phyloP scores from a whole-genome alignment of 2,329 filamentous ascomycete species.

The Fusarium keratoplasticum region DNA sequence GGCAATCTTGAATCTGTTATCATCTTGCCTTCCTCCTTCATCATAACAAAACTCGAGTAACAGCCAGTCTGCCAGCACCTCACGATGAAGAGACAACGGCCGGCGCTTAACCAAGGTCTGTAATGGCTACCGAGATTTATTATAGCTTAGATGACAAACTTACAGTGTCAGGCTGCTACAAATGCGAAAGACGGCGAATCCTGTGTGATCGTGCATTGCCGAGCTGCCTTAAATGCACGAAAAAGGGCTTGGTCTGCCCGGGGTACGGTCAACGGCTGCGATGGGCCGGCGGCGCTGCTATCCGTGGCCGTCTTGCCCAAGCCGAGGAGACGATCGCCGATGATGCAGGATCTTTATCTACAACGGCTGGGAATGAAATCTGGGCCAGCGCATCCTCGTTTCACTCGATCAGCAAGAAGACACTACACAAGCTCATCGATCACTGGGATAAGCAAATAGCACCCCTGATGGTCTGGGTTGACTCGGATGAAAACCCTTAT shows the following conservation, averaged over 20 bases:
- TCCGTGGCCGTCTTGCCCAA: constrained; percentile 34
- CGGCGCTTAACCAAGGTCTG: background rate
- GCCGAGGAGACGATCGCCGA: constrained; percentile 15
- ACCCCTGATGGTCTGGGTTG: constrained; percentile 48
- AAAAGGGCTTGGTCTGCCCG: constrained; percentile 44
- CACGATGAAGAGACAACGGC: background rate
- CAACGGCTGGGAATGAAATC: background rate
- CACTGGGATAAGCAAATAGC: constrained; percentile 47
- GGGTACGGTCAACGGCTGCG: constrained; percentile 43
- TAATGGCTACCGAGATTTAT: too few relatives aligned
- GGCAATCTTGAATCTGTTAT: background rate
- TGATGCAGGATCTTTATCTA: background rate
- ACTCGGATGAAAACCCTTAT: constrained; percentile 46
- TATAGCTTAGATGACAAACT: background rate
- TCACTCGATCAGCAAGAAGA: constrained; percentile 20
- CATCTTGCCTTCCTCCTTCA: background rate
- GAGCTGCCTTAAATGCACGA: constrained; percentile 44
- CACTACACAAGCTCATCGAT: constrained; percentile 34
- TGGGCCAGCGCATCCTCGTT: constrained; percentile 35
- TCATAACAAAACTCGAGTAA: background rate
- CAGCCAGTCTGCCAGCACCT: background rate
- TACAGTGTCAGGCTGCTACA: constrained; percentile 30
- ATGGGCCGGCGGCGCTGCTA: constrained; percentile 46
- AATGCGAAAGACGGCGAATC: constrained; percentile 46
- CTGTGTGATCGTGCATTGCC: constrained; percentile 43